A percentile compares a stretch with the other conserved stretches of the same genome.
phyloP scores from a whole-genome alignment of 2,329 filamentous ascomycete species.

The Colletotrichum tropicicola region DNA sequence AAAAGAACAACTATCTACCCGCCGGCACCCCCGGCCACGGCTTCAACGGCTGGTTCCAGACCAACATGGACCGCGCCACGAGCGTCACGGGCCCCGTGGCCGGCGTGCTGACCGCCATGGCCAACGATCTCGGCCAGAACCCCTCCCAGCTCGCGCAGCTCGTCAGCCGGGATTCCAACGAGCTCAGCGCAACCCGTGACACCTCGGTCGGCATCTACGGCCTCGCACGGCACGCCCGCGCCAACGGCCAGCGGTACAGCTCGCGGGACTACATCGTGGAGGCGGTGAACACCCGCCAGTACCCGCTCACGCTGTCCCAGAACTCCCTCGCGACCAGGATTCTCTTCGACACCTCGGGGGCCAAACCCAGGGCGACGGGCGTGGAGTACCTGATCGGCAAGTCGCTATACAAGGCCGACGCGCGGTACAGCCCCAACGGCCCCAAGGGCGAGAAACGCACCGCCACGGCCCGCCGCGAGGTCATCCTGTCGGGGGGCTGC shows the following conservation, averaged over 20 bases:
- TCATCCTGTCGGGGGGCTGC: constrained; percentile 59
- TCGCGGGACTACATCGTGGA: constrained; percentile 38
- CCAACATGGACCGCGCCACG: constrained; percentile 23
- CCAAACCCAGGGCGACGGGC: neutral
- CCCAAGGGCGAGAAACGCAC: constrained; percentile 13
- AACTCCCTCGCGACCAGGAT: constrained; percentile 25
- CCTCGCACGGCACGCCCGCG: constrained; percentile 36
- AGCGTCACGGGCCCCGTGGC: neutral
- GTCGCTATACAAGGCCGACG: constrained; percentile 33
- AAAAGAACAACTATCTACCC: constrained; percentile 52
- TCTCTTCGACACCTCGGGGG: constrained; percentile 4
- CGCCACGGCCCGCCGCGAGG: constrained; percentile 47
- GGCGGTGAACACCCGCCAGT: neutral
- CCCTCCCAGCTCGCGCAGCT: neutral
- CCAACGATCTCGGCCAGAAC: constrained; percentile 1
- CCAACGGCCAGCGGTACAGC: constrained; percentile 39
- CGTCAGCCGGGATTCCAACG: constrained; percentile 28
- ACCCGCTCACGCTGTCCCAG: constrained; percentile 19
- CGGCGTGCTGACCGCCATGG: constrained; percentile 3
- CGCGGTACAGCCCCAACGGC: constrained; percentile 32
- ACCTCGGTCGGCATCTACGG: constrained; percentile 38
- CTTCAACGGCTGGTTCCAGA: constrained; percentile 48
- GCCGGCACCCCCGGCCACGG: constrained; percentile 49
- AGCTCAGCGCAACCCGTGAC: constrained; percentile 34
- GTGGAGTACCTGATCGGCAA: constrained; percentile 32